A percentile compares a stretch with the other conserved stretches of the same genome.
Conservation (phyloP, 108 stramenopile species). For the Skeletonema grethae region DNA sequence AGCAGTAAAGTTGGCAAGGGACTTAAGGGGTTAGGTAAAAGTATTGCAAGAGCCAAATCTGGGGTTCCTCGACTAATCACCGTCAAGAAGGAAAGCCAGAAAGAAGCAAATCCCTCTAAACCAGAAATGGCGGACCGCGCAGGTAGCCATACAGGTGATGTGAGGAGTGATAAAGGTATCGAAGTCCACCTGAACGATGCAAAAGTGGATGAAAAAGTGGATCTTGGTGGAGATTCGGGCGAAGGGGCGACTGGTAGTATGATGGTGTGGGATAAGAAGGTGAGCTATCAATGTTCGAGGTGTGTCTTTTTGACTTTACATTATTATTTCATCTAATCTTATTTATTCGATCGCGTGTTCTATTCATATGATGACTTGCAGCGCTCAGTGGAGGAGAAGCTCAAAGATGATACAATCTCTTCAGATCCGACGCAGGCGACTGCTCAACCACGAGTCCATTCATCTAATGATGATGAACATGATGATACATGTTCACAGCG, state of each 20-base stretch:
- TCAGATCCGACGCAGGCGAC: neutral
- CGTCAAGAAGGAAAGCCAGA: neutral
- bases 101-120: neutral
- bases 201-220: neutral
- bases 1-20: neutral
- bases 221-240: neutral
- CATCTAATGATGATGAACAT: neutral
- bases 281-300: neutral
- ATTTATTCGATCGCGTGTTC: no score
- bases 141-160: neutral
- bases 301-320: neutral
- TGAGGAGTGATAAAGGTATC: neutral
- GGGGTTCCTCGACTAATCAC: neutral
- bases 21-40: neutral
- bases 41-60: neutral
- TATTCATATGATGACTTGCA: neutral
- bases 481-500: neutral
- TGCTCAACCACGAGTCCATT: neutral
- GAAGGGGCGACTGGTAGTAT: neutral
- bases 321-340: no score
- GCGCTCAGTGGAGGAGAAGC: neutral
- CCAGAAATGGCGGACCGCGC: neutral
- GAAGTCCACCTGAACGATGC: neutral
- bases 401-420: neutral
- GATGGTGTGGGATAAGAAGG: neutral